Base-by-base conservation (phyloP, 345 rosid genomes). In the Bruguiera parviflora region DNA sequence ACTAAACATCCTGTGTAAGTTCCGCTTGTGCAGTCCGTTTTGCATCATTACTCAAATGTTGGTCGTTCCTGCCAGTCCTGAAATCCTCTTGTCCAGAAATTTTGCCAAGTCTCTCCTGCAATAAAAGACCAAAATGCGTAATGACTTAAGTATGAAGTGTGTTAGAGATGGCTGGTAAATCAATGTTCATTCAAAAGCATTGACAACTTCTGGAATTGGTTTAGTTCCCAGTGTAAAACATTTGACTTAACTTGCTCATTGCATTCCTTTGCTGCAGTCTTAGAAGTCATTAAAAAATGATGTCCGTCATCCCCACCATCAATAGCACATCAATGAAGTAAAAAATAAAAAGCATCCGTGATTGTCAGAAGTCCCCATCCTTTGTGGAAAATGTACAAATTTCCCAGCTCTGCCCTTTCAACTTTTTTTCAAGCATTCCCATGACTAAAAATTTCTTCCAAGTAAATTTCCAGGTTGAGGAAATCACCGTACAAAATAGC, bases 31-130 rank as follows among this genome's bases (percentile, higher is more conserved):
- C 78, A 29, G 32, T 49, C 73, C 63, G 75, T 64, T 67, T 63
- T 49, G 72, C 62, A 58, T 85, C 89, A 2, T 75, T 71, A 77
- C 68, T 81, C 66, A 68, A 59, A 53, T 76, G 71, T 75, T 83
- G 86, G 63, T 77, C 86, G 21, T 80, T 79, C 75, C 81, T 80
- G 62, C 78, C 85, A 37, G 80, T 72, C 70, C 78, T 82, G 25
- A 64, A 74, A 57, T 83, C 90, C 75, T 86, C 94, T 3, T 76
- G 84, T 31, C 70, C 69, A 32, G 90, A 85, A 74, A 76, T 64
- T 73, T 90, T 87, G 66, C 84, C 84, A 20, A 93, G 88, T 68
- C 84, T 91, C 74, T 86, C 96, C 98, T 93, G 84, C 80, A 81
- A 49, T 10, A 8, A 32, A 56, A 47, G 52, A 51, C 47, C 53